Base-by-base conservation (phyloP, 1,139 yeast genomes). In the Protomyces macrosporus region DNA sequence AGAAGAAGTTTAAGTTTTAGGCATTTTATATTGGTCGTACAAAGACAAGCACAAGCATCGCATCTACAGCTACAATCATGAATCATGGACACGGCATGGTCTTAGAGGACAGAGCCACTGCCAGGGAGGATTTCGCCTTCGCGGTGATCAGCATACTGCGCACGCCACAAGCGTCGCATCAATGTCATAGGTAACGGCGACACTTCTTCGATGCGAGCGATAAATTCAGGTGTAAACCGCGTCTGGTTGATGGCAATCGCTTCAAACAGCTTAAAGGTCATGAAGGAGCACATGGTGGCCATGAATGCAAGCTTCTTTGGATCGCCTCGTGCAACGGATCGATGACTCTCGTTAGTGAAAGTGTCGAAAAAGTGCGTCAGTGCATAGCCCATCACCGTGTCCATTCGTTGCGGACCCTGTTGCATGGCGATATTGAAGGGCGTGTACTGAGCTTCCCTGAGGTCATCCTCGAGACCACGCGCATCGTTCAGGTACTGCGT, bases 1-100 rank as follows among this genome's bases (percentile, higher is more conserved):
- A 61, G 58, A 68, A 66, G 45, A 66, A 66, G 64, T 66, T 65
- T 55, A 61, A 65, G 36, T 58, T 65, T 30, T 65, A 53, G 39
- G 45, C n/a, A 9, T n/a, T 16, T n/a, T 42, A n/a, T 6, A 2
- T n/a, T 3, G n/a, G 40, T n/a, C n/a, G 10, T 37, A 37, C 40
- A 37, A 23, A 23, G 1, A 23, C 23, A 23, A 23, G 23, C 23
- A 23, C 23, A 23, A 23, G 23, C 23, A 23, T 23, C 2, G 23
- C 23, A 23, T 23, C 23, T 1, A 23, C 23, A 23, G 23, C 23
- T 1, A 23, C 23, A 23, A 1, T 23, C 23, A 23, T 23, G 23
- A 23, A 23, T 2, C 23, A 23, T 23, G 23, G 23, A 23, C 23
- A 23, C 23, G 23, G 23, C 23, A 23, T 23, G 23, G 23, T 23